Percentiles rank a stretch among this genome's conserved stretches.
These are phyloP conservation scores for Skeletonema tropicum DNA, from an alignment of 108 stramenopile species.

Conservation along the genomic window DNA sequence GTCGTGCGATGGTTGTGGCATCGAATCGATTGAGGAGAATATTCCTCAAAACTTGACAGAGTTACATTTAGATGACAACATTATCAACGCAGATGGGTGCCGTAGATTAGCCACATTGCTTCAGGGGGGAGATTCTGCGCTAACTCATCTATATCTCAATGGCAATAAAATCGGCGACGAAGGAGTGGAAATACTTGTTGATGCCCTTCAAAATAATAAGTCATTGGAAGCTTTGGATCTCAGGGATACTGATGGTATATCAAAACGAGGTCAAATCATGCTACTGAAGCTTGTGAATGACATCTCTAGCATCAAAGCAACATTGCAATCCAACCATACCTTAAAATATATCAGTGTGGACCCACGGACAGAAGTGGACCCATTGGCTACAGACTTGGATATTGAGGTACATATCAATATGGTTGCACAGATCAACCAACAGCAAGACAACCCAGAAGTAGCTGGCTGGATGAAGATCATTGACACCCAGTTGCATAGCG, in stretches of 20 bases:
- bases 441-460: no score
- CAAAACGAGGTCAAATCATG: background rate
- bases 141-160: background rate
- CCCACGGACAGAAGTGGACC: no score
- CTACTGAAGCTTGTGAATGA: background rate
- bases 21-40: background rate
- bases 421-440: no score
- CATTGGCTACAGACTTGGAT: no score
- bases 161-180: slow-evolving; percentile 6
- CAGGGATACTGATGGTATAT: background rate
- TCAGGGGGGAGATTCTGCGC: background rate
- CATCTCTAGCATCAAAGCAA: background rate
- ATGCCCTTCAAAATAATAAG: background rate
- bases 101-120: background rate
- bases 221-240: background rate
- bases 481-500: no score
- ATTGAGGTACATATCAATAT: no score
- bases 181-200: background rate
- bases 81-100: background rate
- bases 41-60: background rate
- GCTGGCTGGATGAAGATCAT: no score
- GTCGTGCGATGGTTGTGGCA: background rate
- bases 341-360: background rate
- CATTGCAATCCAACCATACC: background rate
- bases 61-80: background rate